Base-by-base conservation (phyloP, 2,329 filamentous ascomycete genomes). In the Septoria petroselini region DNA sequence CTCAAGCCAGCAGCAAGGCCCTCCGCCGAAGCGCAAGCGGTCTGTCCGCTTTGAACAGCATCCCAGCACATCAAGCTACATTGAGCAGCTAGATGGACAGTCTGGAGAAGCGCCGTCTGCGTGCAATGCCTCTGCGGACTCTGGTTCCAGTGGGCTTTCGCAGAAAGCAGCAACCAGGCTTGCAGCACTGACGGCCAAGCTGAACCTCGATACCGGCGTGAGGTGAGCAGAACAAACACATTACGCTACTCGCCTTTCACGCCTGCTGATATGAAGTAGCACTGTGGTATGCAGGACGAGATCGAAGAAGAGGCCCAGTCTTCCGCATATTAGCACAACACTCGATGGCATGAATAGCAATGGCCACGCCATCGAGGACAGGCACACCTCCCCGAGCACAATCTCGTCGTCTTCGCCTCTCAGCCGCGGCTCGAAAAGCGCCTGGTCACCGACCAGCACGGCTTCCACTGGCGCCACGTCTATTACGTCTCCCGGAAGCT, bases 381-480 rank as follows among this genome's bases (percentile, higher is more conserved):
- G 30, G 4, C 43, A 49, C 21, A 53, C 50, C 23, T 54, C 55
- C 11, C 55, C 55, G 11, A 58, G 52, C 39, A 53, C 53, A 12
- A 31, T 38, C 5, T 55, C 56, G 12, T 59, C 62, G 15, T 35
- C 49, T 11, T 40, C 49, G 8, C 43, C 52, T 7, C 44, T 53
- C 25, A 43, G 46, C 8, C 40, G 49, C 14, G 52, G 49, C 23
- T 38, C 39, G 15, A 52, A 56, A 41, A 48, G 49, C 9, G 50
- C 34, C 6, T 62, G 59, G 60, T 66, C 64, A 9, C 64, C 62
- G n/a, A 48, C 51, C 23, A 65, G 64, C 44, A 59, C 57, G 31
- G 54, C 59, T 19, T 69, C 67, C 5, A 69, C 67, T 5, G 60
- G 58, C 18, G 62, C 64, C 14, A 69, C 67, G 1, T 68, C 66